Evolutionary conservation across 345 rosid genomes (phyloP).

Genomic region (Corchorus capsularis): DNA sequence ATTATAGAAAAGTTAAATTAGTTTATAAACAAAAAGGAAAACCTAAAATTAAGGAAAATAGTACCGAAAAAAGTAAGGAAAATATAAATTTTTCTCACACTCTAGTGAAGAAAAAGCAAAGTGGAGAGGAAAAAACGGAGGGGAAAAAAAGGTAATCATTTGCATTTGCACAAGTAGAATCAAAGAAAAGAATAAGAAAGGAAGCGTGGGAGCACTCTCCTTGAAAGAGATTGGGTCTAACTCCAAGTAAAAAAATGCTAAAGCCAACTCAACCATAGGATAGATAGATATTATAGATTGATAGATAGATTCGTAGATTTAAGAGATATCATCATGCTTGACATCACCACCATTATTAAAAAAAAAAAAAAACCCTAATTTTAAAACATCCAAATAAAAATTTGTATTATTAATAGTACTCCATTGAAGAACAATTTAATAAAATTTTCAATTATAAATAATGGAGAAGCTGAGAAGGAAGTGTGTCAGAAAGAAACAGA

Average conservation of each 20-base stretch:
- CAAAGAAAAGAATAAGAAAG: background rate
- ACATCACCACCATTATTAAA: conserved; percentile 35
- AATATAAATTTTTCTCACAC: background rate
- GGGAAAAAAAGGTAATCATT: no score
- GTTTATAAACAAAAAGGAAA: no score
- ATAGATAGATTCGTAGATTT: conserved; percentile 52
- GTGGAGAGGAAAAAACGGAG: background rate
- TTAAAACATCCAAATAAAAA: background rate
- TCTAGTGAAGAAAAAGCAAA: background rate
- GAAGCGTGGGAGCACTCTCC: conserved; percentile 20
- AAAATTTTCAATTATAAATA: background rate
- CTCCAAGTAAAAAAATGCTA: conserved; percentile 37
- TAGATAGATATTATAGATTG: conserved; percentile 43
- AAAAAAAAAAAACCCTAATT: background rate
- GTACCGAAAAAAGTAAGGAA: background rate
- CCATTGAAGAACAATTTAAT: no score
- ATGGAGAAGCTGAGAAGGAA: background rate
- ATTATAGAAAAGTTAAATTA: no score
- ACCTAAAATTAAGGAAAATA: no score
- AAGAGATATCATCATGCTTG: conserved; percentile 37
- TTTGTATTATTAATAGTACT: no score
- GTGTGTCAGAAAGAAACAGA: background rate
- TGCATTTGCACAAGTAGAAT: background rate
- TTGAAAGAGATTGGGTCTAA: conserved; percentile 24
- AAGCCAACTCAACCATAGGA: conserved; percentile 47